A percentile compares a stretch with the other conserved stretches of the same genome.
phyloP scores from a whole-genome alignment of 2,329 filamentous ascomycete species.

The Nigrograna mackinnonii region DNA sequence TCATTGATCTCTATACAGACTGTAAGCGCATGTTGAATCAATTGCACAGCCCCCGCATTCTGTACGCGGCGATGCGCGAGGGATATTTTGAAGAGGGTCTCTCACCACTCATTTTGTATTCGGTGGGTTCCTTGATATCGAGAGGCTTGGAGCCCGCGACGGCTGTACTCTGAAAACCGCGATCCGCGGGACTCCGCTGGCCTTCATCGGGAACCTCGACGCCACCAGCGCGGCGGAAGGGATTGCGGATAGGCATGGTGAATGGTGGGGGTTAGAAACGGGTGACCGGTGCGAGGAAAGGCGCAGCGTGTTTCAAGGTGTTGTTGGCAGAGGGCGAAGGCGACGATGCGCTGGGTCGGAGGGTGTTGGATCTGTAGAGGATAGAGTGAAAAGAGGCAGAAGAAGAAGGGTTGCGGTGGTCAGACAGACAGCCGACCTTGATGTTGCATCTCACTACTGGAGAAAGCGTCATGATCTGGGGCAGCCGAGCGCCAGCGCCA shows the following conservation, averaged over 20 bases:
- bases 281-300: too few relatives aligned
- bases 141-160: conserved; percentile 43
- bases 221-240: conserved; percentile 41
- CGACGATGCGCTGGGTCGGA: neutral
- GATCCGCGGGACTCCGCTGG: conserved; percentile 33
- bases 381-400: too few relatives aligned
- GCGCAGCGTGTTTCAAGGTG: neutral
- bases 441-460: conserved; percentile 4
- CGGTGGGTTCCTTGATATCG: conserved; percentile 49
- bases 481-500: conserved; percentile 7
- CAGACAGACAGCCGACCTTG: too few relatives aligned
- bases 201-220: conserved; percentile 36
- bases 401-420: too few relatives aligned
- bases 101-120: conserved; percentile 58
- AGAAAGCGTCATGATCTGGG: conserved; percentile 11
- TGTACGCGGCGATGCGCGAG: neutral
- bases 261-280: too few relatives aligned
- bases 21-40: conserved; percentile 25
- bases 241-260: conserved; percentile 46
- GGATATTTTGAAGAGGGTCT: conserved; percentile 8
- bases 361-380: neutral
- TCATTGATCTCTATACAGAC: conserved; percentile 80
- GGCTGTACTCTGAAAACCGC: conserved; percentile 35
- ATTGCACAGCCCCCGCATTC: neutral
- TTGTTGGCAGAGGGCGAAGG: neutral